These are phyloP conservation scores for Cytospora piceae DNA, from an alignment of 2,329 filamentous ascomycete species.

Conservation along the genomic window DNA sequence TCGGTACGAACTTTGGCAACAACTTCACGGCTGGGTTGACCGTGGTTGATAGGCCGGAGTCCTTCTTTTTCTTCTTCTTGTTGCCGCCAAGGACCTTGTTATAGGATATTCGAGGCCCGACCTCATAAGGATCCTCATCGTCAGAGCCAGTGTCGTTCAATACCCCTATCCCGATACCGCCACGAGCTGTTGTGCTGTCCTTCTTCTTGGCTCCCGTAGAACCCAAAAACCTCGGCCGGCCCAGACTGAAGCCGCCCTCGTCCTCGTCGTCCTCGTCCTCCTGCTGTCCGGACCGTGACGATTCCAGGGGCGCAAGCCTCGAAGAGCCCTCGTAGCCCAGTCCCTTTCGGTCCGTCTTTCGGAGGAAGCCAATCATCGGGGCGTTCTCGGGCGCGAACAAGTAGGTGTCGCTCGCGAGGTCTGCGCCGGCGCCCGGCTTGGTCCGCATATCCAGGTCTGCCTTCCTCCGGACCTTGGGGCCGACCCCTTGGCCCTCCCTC, in stretches of 20 bases:
- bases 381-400: slow-evolving; percentile 87
- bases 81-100: slow-evolving; percentile 80
- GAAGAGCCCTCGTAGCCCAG: slow-evolving; percentile 68
- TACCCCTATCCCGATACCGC: slow-evolving; percentile 84
- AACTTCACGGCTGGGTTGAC: slow-evolving; percentile 67
- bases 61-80: slow-evolving; percentile 75
- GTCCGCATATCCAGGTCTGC: slow-evolving; percentile 66
- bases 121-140: slow-evolving; percentile 91
- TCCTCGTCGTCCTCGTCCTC: slow-evolving; percentile 49
- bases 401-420: slow-evolving; percentile 55
- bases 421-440: slow-evolving; percentile 37
- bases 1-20: slow-evolving; percentile 77
- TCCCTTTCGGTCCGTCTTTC: slow-evolving; percentile 71
- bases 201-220: slow-evolving; percentile 44
- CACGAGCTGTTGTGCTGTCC: slow-evolving; percentile 56
- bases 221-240: slow-evolving; percentile 33
- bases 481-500: slow-evolving; percentile 91
- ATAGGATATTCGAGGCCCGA: slow-evolving; percentile 89
- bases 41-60: slow-evolving; percentile 48
- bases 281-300: slow-evolving; percentile 37
- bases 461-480: slow-evolving; percentile 77
- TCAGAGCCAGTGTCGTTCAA: slow-evolving; percentile 94
- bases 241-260: slow-evolving; percentile 33
- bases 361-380: slow-evolving; percentile 65
- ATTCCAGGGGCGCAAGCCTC: slow-evolving; percentile 48